phyloP scores from a whole-genome alignment of 345 rosid genomes.

The Aegle marmelos region DNA sequence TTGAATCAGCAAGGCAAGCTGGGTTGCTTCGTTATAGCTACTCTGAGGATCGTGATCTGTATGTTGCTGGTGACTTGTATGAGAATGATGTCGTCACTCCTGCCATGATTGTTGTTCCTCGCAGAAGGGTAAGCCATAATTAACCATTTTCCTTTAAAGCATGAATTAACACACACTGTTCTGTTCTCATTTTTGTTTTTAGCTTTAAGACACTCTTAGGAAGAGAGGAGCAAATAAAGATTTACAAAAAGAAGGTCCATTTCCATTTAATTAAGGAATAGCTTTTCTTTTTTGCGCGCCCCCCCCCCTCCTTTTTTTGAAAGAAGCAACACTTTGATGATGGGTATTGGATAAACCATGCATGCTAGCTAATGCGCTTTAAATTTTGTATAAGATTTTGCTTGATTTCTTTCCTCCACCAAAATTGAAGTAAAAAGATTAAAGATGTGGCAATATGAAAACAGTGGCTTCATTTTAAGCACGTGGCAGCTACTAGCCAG shows the following conservation, averaged over 20 bases:
- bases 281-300: not conserved
- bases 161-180: not conserved
- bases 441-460: not conserved
- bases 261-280: not conserved
- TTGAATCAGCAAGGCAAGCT: slow-evolving; percentile 70
- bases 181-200: not conserved
- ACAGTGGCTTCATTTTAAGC: not conserved
- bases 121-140: slow-evolving; percentile 47
- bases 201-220: not conserved
- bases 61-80: slow-evolving; percentile 88
- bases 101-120: slow-evolving; percentile 89
- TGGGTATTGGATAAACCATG: not conserved
- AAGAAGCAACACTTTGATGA: not conserved
- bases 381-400: not conserved
- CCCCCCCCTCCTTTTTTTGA: no score
- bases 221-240: not conserved
- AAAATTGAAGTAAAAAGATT: no score
- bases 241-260: not conserved
- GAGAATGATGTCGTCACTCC: slow-evolving; percentile 77
- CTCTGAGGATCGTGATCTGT: slow-evolving; percentile 77
- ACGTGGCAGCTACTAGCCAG: not conserved
- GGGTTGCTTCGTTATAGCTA: slow-evolving; percentile 69
- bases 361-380: not conserved
- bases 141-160: not conserved
- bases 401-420: not conserved